Conservation (phyloP, 345 rosid genomes). For the Hibiscus tridactylites region DNA sequence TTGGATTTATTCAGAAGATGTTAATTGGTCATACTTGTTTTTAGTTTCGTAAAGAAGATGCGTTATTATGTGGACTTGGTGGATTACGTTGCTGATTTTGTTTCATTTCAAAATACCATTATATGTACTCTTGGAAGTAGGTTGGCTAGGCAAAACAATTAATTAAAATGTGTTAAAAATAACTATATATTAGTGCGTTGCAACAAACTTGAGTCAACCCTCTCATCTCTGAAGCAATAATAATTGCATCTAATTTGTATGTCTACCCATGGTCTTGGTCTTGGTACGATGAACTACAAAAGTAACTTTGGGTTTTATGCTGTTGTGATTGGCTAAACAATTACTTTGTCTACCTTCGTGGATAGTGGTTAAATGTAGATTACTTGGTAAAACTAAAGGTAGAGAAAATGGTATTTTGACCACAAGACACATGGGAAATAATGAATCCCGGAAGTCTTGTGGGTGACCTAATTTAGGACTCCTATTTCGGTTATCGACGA, state of each 20-base stretch:
- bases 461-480: conserved; percentile 18
- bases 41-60: too few relatives aligned
- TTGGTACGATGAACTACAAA: background rate
- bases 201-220: too few relatives aligned
- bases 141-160: too few relatives aligned
- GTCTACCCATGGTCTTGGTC: background rate
- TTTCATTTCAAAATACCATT: too few relatives aligned
- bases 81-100: too few relatives aligned
- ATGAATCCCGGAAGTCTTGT: conserved; percentile 1
- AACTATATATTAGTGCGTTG: too few relatives aligned
- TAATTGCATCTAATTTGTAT: background rate
- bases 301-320: background rate
- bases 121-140: too few relatives aligned
- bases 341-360: background rate
- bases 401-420: background rate
- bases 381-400: background rate
- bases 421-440: too few relatives aligned
- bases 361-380: background rate
- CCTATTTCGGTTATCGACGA: background rate
- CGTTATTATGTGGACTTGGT: too few relatives aligned
- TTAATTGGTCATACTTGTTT: too few relatives aligned
- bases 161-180: too few relatives aligned
- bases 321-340: conserved; percentile 4
- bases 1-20: too few relatives aligned
- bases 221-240: background rate